phyloP scores from a whole-genome alignment of 1,139 yeast genomes.

The Schwanniomyces etchellsii region DNA sequence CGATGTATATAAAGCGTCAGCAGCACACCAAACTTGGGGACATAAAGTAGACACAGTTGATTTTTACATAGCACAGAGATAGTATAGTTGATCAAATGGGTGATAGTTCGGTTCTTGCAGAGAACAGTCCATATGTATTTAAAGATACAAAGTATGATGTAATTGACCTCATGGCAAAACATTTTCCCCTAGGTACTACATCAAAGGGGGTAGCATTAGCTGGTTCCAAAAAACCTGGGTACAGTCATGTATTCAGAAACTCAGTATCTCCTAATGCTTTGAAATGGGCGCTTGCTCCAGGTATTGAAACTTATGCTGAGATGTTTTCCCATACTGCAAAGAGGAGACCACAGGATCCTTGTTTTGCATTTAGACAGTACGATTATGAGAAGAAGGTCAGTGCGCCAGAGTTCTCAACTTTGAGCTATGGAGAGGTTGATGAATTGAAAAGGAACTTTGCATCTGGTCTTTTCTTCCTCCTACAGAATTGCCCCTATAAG shows the following conservation, averaged over 20 bases:
- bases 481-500: constrained; percentile 24
- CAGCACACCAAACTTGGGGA: too few species aligned
- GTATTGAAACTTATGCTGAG: constrained; percentile 24
- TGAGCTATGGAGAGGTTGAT: constrained; percentile 9
- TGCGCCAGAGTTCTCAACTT: constrained; percentile 12
- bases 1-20: too few species aligned
- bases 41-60: too few species aligned
- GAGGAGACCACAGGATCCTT: constrained; percentile 16
- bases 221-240: constrained; percentile 26
- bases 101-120: too few species aligned
- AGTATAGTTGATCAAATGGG: too few species aligned
- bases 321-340: constrained; percentile 19
- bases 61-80: too few species aligned
- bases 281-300: constrained; percentile 18
- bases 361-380: constrained; percentile 26
- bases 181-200: neutral
- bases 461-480: constrained; percentile 26
- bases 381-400: constrained; percentile 22
- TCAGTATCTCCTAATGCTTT: constrained; percentile 15
- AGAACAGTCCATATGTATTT: too few species aligned
- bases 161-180: too few species aligned
- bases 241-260: constrained; percentile 30
- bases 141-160: too few species aligned
- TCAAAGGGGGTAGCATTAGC: constrained; percentile 16
- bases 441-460: constrained; percentile 21